Conservation (phyloP, 768 basidiomycete species). For the Kwoniella bestiolae region DNA sequence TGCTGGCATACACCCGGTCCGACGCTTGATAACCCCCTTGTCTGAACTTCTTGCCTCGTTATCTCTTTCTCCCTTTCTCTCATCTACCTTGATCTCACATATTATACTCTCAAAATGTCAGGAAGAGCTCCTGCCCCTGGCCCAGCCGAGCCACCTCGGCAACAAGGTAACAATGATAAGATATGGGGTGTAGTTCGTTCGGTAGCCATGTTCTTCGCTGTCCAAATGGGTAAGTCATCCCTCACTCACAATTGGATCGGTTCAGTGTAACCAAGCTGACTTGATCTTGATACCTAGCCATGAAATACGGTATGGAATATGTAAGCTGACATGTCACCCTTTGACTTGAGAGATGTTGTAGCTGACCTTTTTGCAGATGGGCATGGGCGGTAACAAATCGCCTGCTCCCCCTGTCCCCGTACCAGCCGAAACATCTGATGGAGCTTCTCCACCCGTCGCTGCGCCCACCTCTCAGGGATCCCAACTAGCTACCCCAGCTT, state of each 20-base stretch:
- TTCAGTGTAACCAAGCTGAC: not conserved
- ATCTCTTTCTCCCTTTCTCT: constrained; percentile 9
- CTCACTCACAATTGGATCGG: not conserved
- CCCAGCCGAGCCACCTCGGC: constrained; percentile 11
- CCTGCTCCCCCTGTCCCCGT: constrained; percentile 19
- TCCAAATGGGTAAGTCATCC: constrained; percentile 42
- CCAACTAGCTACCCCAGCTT: constrained; percentile 35
- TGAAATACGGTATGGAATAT: constrained; percentile 48
- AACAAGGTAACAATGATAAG: constrained; percentile 21
- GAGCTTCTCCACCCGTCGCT: constrained; percentile 5
- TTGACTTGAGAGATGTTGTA: too few relatives aligned
- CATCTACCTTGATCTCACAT: not conserved
- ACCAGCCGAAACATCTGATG: constrained; percentile 16
- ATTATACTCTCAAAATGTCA: constrained; percentile 10
- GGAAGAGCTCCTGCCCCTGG: constrained; percentile 24
- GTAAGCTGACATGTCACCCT: too few relatives aligned
- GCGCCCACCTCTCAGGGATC: not conserved
- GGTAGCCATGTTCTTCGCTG: constrained; percentile 40
- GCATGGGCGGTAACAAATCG: constrained; percentile 24
- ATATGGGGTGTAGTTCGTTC: constrained; percentile 18
- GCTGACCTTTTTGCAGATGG: constrained; percentile 18
- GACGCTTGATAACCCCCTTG: constrained; percentile 8
- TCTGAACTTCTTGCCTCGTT: not conserved
- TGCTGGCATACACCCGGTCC: constrained; percentile 1
- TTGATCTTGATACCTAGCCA: constrained; percentile 26